Percentiles rank a stretch among this genome's conserved stretches.
These are phyloP conservation scores for Globisporangium heterothallicum DNA, from an alignment of 352 stramenopile species.

Conservation along the genomic window DNA sequence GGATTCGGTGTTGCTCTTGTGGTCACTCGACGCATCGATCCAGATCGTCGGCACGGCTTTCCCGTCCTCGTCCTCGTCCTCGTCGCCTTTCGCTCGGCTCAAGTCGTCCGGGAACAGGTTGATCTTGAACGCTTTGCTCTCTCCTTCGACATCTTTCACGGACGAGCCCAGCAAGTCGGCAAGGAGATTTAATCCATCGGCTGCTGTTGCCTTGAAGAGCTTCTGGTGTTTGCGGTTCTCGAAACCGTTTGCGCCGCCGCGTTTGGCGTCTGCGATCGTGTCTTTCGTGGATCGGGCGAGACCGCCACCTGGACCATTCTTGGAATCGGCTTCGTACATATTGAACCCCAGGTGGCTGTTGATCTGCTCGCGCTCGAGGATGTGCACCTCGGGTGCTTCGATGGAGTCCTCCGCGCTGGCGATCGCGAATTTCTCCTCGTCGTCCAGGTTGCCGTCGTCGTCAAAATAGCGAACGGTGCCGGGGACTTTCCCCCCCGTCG, in stretches of 20 bases:
- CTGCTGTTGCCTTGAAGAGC: constrained; percentile 68
- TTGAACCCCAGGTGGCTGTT: constrained; percentile 67
- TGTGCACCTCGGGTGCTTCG: constrained; percentile 37
- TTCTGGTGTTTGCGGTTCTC: constrained; percentile 41
- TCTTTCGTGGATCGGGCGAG: constrained; percentile 45
- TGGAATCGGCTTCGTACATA: constrained; percentile 81
- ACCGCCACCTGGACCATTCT: constrained; percentile 19
- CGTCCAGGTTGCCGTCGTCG: constrained; percentile 45
- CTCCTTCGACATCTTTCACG: constrained; percentile 34
- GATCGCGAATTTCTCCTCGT: constrained; percentile 67
- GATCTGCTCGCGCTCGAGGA: constrained; percentile 57
- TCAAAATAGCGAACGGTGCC: constrained; percentile 70
- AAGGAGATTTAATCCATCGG: constrained; percentile 82
- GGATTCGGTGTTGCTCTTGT: constrained; percentile 40
- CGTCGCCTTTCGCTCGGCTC: constrained; percentile 31
- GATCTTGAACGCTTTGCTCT: constrained; percentile 66
- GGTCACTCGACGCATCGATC: constrained; percentile 75
- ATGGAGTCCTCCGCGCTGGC: constrained; percentile 42
- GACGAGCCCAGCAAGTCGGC: constrained; percentile 71
- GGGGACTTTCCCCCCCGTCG: constrained; percentile 56
- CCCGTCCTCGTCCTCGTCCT: constrained; percentile 49
- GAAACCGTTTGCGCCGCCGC: constrained; percentile 26
- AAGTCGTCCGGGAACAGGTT: constrained; percentile 72
- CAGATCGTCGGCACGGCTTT: constrained; percentile 72
- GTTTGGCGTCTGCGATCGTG: constrained; percentile 59